Percentiles rank a stretch among this genome's conserved stretches.
Conservation (phyloP, 2,329 filamentous ascomycete genomes). For the Exophiala aquamarina region DNA sequence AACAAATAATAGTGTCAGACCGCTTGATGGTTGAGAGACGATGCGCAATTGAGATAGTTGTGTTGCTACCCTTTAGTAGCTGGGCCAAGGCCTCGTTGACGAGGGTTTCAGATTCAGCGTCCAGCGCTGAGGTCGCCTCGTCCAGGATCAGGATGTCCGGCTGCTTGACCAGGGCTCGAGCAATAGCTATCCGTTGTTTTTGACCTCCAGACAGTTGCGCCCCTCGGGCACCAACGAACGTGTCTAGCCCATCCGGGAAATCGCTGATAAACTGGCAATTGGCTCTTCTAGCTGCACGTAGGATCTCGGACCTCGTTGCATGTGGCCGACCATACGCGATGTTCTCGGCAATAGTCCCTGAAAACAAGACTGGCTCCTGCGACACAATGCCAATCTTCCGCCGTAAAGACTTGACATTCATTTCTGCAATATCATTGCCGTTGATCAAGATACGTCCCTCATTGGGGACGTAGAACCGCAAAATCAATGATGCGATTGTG, state of each 20-base stretch:
- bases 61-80: slow-evolving; percentile 82
- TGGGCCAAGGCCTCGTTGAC: slow-evolving; percentile 86
- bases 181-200: slow-evolving; percentile 97
- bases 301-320: slow-evolving; percentile 76
- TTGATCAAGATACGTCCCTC: slow-evolving; percentile 77
- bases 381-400: slow-evolving; percentile 92
- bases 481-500: slow-evolving; percentile 85
- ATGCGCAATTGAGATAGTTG: slow-evolving; percentile 96
- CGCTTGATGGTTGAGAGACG: slow-evolving; percentile 94
- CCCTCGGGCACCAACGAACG: slow-evolving; percentile 85
- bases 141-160: slow-evolving; percentile 96
- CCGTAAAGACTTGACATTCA: slow-evolving; percentile 92
- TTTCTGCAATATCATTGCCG: slow-evolving; percentile 74
- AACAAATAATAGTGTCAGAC: slow-evolving; percentile 89
- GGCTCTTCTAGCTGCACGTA: slow-evolving; percentile 82
- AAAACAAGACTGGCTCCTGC: slow-evolving; percentile 93
- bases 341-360: slow-evolving; percentile 73
- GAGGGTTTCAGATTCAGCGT: slow-evolving; percentile 94
- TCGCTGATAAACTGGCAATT: slow-evolving; percentile 97
- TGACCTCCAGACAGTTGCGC: slow-evolving; percentile 94
- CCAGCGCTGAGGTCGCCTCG: slow-evolving; percentile 91
- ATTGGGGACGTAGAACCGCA: slow-evolving; percentile 87
- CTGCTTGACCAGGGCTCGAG: slow-evolving; percentile 87
- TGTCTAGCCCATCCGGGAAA: slow-evolving; percentile 93
- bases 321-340: slow-evolving; percentile 86